phyloP scores from a whole-genome alignment of 176 grass and related monocot species.

The Olyra latifolia region DNA sequence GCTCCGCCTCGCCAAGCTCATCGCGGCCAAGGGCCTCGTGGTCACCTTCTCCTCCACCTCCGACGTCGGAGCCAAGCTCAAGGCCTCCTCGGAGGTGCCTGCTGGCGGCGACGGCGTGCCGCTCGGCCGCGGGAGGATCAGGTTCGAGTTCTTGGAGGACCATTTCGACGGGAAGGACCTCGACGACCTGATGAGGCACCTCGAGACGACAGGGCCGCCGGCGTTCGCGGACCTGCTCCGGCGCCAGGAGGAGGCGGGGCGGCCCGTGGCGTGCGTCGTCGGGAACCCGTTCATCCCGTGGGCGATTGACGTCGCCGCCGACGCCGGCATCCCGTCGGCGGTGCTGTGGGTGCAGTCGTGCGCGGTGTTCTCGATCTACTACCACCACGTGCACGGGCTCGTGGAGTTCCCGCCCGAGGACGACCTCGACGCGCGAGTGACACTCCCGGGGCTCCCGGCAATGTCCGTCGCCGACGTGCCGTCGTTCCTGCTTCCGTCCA shows the following conservation, averaged over 20 bases:
- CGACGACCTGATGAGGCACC: constrained; percentile 39
- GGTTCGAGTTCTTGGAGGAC: constrained; percentile 71
- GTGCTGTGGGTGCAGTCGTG: constrained; percentile 89
- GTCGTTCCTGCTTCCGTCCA: constrained; percentile 68
- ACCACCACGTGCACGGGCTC: constrained; percentile 55
- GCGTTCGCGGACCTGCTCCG: constrained; percentile 38
- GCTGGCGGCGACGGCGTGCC: constrained; percentile 25
- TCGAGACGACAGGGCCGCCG: constrained; percentile 17
- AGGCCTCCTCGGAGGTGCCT: constrained; percentile 11
- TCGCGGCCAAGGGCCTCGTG: constrained; percentile 64
- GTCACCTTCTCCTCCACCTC: constrained; percentile 62
- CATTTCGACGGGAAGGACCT: neutral
- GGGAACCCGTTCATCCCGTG: constrained; percentile 77
- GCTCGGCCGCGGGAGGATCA: constrained; percentile 48
- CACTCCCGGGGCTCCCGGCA: constrained; percentile 53
- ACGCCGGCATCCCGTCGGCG: constrained; percentile 49
- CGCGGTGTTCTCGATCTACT: constrained; percentile 74
- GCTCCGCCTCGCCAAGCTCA: constrained; percentile 72
- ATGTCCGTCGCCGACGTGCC: constrained; percentile 55
- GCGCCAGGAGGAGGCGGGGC: constrained; percentile 42
- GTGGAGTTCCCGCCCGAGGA: constrained; percentile 50
- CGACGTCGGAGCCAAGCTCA: constrained; percentile 35
- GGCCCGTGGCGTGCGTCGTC: constrained; percentile 61
- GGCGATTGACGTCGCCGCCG: constrained; percentile 55
- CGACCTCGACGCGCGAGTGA: constrained; percentile 28